Evolutionary conservation across 495 filamentous ascomycete species (phyloP).

Genomic region (Talaromyces nanjingensis): DNA sequence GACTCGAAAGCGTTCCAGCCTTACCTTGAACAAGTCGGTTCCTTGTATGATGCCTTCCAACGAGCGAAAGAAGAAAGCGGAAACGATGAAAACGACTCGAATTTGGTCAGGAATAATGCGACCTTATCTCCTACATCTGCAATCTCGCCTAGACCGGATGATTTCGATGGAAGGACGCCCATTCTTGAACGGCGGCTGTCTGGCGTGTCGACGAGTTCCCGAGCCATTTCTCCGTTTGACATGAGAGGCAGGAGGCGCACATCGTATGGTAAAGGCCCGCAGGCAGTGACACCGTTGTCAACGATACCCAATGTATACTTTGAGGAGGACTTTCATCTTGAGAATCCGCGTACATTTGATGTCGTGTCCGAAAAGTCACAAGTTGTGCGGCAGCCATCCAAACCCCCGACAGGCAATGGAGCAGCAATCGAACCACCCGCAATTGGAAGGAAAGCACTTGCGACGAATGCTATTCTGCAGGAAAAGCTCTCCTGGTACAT

Average conservation of each 20-base stretch:
- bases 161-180: constrained; percentile 20
- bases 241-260: constrained; percentile 26
- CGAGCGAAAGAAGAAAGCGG: constrained; percentile 53
- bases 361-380: constrained; percentile 95
- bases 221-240: constrained; percentile 35
- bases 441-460: constrained; percentile 69
- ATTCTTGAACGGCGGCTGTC: constrained; percentile 34
- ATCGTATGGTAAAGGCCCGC: constrained; percentile 33
- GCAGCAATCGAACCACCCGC: constrained; percentile 45
- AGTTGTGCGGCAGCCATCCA: constrained; percentile 64
- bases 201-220: constrained; percentile 28
- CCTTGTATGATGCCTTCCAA: constrained; percentile 74
- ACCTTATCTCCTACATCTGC: constrained; percentile 5
- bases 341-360: constrained; percentile 95
- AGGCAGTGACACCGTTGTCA: constrained; percentile 75
- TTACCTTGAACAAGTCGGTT: constrained; percentile 76
- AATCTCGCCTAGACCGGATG: constrained; percentile 25
- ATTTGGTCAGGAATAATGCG: constrained; percentile 23
- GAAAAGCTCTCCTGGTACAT: constrained; percentile 99
- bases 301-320: constrained; percentile 93
- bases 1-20: constrained; percentile 71
- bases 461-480: constrained; percentile 97
- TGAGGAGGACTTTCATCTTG: constrained; percentile 88
- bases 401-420: constrained; percentile 54
- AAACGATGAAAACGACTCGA: constrained; percentile 46